Evolutionary conservation across 768 basidiomycete species (phyloP).

Genomic region (Baorangia bicolor): DNA sequence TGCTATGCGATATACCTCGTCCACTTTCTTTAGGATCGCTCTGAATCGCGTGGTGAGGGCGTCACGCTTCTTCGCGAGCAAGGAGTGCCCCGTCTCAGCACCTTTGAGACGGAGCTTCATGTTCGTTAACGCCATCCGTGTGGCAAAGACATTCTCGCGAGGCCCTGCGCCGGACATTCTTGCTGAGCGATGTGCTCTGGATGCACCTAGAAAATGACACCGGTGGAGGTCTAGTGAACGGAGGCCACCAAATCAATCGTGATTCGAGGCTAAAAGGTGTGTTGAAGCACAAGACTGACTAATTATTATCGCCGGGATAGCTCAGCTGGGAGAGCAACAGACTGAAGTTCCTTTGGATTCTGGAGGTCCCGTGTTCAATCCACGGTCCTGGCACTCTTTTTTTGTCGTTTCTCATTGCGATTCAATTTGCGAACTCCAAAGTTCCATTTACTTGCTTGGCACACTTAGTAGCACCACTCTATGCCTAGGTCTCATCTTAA

Average conservation of each 20-base stretch:
- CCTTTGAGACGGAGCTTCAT: conserved; percentile 88
- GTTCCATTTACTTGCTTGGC: neutral
- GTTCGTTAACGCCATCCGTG: conserved; percentile 95
- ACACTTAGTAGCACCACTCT: neutral
- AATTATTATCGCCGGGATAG: conserved; percentile 48
- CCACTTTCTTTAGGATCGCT: conserved; percentile 93
- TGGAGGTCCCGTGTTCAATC: conserved; percentile 81
- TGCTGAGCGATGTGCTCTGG: conserved; percentile 5
- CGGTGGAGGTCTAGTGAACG: neutral
- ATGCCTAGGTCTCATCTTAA: neutral
- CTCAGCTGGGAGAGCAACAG: conserved; percentile 77
- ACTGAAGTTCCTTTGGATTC: conserved; percentile 57
- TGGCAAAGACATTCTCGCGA: conserved; percentile 94
- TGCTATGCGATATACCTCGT: too few relatives aligned
- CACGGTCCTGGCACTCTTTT: conserved; percentile 65
- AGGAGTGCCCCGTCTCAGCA: conserved; percentile 91
- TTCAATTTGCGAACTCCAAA: neutral
- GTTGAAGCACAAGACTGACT: fast-evolving
- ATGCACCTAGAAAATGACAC: neutral
- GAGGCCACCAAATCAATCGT: neutral
- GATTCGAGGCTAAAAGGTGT: neutral
- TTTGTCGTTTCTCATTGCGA: neutral
- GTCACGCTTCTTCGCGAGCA: conserved; percentile 97
- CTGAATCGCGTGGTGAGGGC: conserved; percentile 94
- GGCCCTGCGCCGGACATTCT: conserved; percentile 87